A percentile compares a stretch with the other conserved stretches of the same genome.
These are phyloP conservation scores for Fusarium tanahbumbuense DNA, from an alignment of 2,329 filamentous ascomycete genomes.

Conservation along the genomic window DNA sequence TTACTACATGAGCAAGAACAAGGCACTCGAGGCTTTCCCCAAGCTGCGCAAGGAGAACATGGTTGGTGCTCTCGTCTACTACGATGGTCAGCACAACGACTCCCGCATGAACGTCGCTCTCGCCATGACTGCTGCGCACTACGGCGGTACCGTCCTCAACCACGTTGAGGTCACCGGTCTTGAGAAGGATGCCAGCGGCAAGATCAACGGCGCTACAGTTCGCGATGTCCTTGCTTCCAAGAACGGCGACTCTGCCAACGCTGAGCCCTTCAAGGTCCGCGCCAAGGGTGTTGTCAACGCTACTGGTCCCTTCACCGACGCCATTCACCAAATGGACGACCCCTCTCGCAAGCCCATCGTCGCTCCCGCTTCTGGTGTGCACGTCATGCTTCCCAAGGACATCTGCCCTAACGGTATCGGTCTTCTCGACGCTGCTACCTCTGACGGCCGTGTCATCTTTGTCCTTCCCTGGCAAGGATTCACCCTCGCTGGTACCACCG, in stretches of 20 bases:
- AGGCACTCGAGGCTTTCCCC: slow-evolving; percentile 81
- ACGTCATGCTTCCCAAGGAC: slow-evolving; percentile 83
- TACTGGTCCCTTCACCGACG: slow-evolving; percentile 84
- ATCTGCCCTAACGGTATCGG: slow-evolving; percentile 85
- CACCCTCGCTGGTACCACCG: slow-evolving; percentile 86
- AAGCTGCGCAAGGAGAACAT: slow-evolving; percentile 80
- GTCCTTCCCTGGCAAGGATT: slow-evolving; percentile 89
- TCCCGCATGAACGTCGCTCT: slow-evolving; percentile 89
- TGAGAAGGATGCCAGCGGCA: slow-evolving; percentile 76
- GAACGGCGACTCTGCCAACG: slow-evolving; percentile 64
- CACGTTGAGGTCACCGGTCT: slow-evolving; percentile 82
- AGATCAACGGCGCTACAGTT: slow-evolving; percentile 72
- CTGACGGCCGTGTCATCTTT: slow-evolving; percentile 88
- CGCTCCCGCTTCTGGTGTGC: slow-evolving; percentile 83
- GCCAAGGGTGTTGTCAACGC: slow-evolving; percentile 87
- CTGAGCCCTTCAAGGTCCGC: slow-evolving; percentile 71
- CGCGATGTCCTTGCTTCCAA: slow-evolving; percentile 70
- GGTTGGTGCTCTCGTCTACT: slow-evolving; percentile 84
- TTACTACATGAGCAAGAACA: slow-evolving; percentile 82
- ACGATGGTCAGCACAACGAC: slow-evolving; percentile 88
- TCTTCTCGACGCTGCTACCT: slow-evolving; percentile 80
- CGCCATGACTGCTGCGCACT: slow-evolving; percentile 82
- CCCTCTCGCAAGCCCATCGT: slow-evolving; percentile 76
- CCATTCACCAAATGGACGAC: slow-evolving; percentile 84
- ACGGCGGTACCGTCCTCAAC: slow-evolving; percentile 83